Conservation (phyloP, 2,329 filamentous ascomycete genomes). For the Hypocrella siamensis region DNA sequence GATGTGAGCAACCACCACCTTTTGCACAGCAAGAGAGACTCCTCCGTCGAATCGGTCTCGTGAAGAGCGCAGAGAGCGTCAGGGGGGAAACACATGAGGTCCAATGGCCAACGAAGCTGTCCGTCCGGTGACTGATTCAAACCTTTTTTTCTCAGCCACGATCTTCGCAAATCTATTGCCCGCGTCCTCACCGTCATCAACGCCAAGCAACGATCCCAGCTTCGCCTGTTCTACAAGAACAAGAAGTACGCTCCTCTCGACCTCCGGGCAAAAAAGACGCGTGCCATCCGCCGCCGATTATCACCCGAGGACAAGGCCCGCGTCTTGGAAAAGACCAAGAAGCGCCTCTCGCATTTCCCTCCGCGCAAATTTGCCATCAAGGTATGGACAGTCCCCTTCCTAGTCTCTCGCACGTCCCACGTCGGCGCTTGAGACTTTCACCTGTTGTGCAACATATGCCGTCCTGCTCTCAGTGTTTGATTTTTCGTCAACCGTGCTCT, state of each 20-base stretch:
- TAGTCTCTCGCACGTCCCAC: too few relatives aligned
- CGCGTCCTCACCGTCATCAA: constrained; percentile 99
- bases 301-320: constrained; percentile 77
- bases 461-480: too few relatives aligned
- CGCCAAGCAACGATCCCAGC: constrained; percentile 95
- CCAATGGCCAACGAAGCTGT: too few relatives aligned
- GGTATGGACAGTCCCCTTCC: too few relatives aligned
- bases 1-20: constrained; percentile 54
- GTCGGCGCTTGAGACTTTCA: too few relatives aligned
- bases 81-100: too few relatives aligned
- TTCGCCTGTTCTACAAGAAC: constrained; percentile 98
- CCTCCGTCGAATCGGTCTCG: too few relatives aligned
- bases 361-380: constrained; percentile 98
- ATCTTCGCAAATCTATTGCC: constrained; percentile 98
- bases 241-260: constrained; percentile 99
- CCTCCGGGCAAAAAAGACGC: constrained; percentile 95
- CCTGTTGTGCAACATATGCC: too few relatives aligned
- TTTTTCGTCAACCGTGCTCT: background rate
- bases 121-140: too few relatives aligned
- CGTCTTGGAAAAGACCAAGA: constrained; percentile 88
- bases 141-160: constrained; percentile 54
- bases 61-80: too few relatives aligned
- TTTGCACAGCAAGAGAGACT: too few relatives aligned
- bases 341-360: constrained; percentile 91
- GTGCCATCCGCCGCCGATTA: constrained; percentile 90